Evolutionary conservation across 345 rosid genomes (phyloP), one percentile per base, ranked within the genome.

Genomic region (Eutrema yunnanense): DNA sequence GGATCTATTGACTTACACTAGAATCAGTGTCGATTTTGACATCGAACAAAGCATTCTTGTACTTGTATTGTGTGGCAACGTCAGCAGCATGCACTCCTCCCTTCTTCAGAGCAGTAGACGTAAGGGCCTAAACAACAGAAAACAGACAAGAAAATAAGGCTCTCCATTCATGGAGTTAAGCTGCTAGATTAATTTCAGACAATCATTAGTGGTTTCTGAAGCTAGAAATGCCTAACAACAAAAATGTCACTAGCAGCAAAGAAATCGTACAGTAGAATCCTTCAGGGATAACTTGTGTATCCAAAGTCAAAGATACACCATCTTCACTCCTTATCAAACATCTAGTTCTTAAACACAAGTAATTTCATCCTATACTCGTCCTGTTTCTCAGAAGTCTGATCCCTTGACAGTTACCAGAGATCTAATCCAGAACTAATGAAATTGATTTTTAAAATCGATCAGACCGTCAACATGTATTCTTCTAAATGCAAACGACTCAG

Each of bases 51-150:
- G 86, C 77, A 52, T 88, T 90, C 82, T 73, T 92, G 83, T 92
- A 85, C 71, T 82, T 90, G 94, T 88, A 90, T 19, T 83, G 74
- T 9, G 89, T 85, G n/a, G 87, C 87, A 76, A 92, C 83, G 69
- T 90, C 96, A 66, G 89, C 96, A 69, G 82, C 78, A 55, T 89
- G 88, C 36, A 90, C 83, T 52, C 90, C 97, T 65, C 97, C 99
- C 71, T 83, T 88, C 79, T 84, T 86, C 57, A 81, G 71, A 7
- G 92, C 87, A 53, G 96, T 82, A 5, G 97, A 87, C 47, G 97
- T 92, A 58, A 92, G 85, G 63, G 84, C 90, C 99, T 95, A 83
- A 75, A 44, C 59, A 59, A 48, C 16, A 70, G 53, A 68, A 41
- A 49, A 72, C 9, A 65, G 6, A 13, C 27, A 44, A 13, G 2